These are phyloP conservation scores for Debaryomycetaceae sp. DNA, from an alignment of 1,139 yeast genomes.

Conservation along the genomic window DNA sequence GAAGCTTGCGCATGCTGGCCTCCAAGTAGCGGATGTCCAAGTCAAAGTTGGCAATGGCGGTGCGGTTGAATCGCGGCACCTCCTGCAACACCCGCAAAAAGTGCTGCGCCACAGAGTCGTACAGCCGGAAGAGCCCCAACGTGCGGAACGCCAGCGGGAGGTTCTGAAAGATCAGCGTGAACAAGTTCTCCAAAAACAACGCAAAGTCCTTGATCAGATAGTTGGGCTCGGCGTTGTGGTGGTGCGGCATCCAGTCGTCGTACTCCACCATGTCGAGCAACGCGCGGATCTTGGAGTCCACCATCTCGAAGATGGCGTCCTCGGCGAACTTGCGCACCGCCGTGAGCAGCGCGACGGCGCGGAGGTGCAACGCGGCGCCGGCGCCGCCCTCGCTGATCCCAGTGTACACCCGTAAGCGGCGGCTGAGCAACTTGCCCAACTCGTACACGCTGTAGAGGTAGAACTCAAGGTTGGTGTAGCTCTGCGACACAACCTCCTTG, in stretches of 20 bases:
- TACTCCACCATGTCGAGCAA: conserved; percentile 82
- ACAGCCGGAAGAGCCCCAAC: conserved; percentile 76
- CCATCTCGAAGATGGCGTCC: conserved; percentile 71
- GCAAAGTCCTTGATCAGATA: conserved; percentile 80
- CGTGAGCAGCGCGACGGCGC: conserved; percentile 48
- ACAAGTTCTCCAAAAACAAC: conserved; percentile 80
- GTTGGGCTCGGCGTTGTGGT: conserved; percentile 58
- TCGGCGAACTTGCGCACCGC: conserved; percentile 73
- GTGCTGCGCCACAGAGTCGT: conserved; percentile 76
- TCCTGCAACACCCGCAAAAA: conserved; percentile 58
- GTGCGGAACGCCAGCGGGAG: conserved; percentile 77
- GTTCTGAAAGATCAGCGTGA: conserved; percentile 80
- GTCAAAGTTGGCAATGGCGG: conserved; percentile 42
- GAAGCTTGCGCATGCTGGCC: conserved; percentile 32
- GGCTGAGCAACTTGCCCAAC: conserved; percentile 44
- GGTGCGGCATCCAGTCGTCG: conserved; percentile 62
- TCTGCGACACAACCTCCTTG: conserved; percentile 89
- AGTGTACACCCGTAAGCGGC: conserved; percentile 48
- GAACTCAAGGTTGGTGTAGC: conserved; percentile 81
- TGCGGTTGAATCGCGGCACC: conserved; percentile 36
- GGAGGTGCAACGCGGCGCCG: conserved; percentile 35
- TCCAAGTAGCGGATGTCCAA: conserved; percentile 40
- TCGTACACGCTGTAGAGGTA: conserved; percentile 63
- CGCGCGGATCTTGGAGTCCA: conserved; percentile 74
- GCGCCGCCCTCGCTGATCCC: conserved; percentile 24